Percentiles rank a stretch among this genome's conserved stretches.
Evolutionary conservation across 352 stramenopile species (phyloP).

Genomic region (Phytopythium ostracodes): DNA sequence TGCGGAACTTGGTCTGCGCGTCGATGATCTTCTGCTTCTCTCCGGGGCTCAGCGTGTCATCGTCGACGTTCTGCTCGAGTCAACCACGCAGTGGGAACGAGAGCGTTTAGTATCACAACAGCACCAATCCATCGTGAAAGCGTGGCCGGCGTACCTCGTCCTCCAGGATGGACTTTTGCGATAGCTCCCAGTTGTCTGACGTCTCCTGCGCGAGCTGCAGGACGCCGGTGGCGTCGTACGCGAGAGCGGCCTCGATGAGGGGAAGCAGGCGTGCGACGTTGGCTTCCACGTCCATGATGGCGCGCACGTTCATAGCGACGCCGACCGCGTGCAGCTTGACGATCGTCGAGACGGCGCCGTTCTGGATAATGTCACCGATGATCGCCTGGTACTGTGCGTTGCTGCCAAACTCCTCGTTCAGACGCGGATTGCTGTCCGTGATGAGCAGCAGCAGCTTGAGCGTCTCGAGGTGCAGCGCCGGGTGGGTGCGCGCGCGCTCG

Average conservation of each 20-base stretch:
- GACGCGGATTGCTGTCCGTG: slow-evolving; percentile 74
- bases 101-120: background rate
- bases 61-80: slow-evolving; percentile 54
- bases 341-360: slow-evolving; percentile 42
- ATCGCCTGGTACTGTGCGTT: slow-evolving; percentile 62
- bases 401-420: slow-evolving; percentile 62
- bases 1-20: slow-evolving; percentile 62
- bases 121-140: no score
- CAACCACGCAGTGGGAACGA: background rate
- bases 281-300: slow-evolving; percentile 69
- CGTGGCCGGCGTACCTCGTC: no score
- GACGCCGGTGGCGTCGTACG: slow-evolving; percentile 77
- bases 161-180: slow-evolving; percentile 55
- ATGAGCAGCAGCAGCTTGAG: slow-evolving; percentile 79
- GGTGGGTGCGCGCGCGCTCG: slow-evolving; percentile 41
- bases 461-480: slow-evolving; percentile 67
- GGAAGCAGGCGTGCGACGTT: slow-evolving; percentile 69
- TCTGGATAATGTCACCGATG: slow-evolving; percentile 65
- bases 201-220: slow-evolving; percentile 69
- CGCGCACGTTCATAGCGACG: slow-evolving; percentile 73
- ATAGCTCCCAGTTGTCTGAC: slow-evolving; percentile 51
- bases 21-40: slow-evolving; percentile 55
- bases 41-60: slow-evolving; percentile 56
- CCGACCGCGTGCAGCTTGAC: slow-evolving; percentile 58
- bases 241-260: slow-evolving; percentile 61